Evolutionary conservation across 441 rosid species (phyloP), one percentile per base, ranked within the genome.

Genomic region (Daphne laureola): DNA sequence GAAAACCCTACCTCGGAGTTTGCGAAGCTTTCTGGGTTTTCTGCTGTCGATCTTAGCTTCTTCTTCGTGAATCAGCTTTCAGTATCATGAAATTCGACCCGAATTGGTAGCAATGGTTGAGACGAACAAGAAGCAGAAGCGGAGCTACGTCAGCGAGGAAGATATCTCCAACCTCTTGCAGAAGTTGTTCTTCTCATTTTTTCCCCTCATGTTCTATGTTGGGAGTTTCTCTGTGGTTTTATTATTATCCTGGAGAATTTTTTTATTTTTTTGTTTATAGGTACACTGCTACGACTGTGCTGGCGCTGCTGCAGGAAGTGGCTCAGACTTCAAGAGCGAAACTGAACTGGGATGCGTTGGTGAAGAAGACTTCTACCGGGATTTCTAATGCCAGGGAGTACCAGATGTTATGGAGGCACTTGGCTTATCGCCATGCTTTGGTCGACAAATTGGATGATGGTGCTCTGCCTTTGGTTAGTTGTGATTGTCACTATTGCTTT

Each of bases 331-430:
- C 78, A 44, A 84, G 64, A n/a, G 66, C 49, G 43, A 83, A 82
- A 69, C 67, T 87, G 46, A 83, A 87, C 66, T 91, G 98, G 98
- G 68, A 82, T 55, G 83, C 79, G 50, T 53, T 91, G 61, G 89
- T 74, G 59, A 74, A 78, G 71, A 86, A 70, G 72, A 73, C 87
- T 0, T 63, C 70, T 21, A 91, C 92, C 44, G 96, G 96, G 43
- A 87, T 91, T 58, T 73, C 86, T 36, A 82, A 58, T 76, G 80
- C 80, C 43, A 77, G 95, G 59, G 95, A 90, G 55, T 87, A 77
- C 62, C 96, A 78, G 64, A 75, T 83, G 87, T 55, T 91, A 17
- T 87, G 98, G 98, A 75, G 95, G 43, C 93, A 91, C 67, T 77
- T 91, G 67, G 95, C 98, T 17, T 91, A 91, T 75, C 61, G 78